Conservation (phyloP, 1,139 yeast genomes). For the Scheffersomyces segobiensis region DNA sequence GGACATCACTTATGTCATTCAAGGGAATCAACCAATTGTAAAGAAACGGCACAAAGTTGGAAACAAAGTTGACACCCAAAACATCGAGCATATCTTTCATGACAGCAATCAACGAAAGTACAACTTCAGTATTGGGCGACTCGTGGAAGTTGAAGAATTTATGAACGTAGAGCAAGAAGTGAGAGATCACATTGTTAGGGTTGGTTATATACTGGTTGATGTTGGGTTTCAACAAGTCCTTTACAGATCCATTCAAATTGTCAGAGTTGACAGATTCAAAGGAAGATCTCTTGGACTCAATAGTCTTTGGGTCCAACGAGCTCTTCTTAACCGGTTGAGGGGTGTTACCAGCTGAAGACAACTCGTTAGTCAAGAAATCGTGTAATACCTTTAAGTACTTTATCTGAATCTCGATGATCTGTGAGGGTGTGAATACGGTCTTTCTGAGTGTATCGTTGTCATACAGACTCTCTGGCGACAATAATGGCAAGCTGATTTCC, state of each 20-base stretch:
- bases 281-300: neutral
- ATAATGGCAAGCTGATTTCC: constrained; percentile 40
- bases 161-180: constrained; percentile 34
- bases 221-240: constrained; percentile 35
- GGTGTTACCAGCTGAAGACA: constrained; percentile 9
- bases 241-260: constrained; percentile 14
- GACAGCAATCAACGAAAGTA: constrained; percentile 23
- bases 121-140: constrained; percentile 22
- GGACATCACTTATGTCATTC: constrained; percentile 9
- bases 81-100: constrained; percentile 30
- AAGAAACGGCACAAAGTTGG: constrained; percentile 49
- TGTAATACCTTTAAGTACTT: constrained; percentile 35
- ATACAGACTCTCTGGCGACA: constrained; percentile 29
- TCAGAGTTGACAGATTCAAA: constrained; percentile 2
- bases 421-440: constrained; percentile 20
- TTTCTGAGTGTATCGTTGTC: constrained; percentile 6
- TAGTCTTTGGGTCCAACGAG: neutral
- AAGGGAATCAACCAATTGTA: constrained; percentile 43
- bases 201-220: constrained; percentile 37
- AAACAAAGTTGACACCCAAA: constrained; percentile 49
- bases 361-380: constrained; percentile 35
- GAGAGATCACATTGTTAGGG: constrained; percentile 37
- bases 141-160: constrained; percentile 29
- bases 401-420: constrained; percentile 32
- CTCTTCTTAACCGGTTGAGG: neutral